These are phyloP conservation scores for Fusarium sp. DNA, from an alignment of 2,329 filamentous ascomycete species.

Conservation along the genomic window DNA sequence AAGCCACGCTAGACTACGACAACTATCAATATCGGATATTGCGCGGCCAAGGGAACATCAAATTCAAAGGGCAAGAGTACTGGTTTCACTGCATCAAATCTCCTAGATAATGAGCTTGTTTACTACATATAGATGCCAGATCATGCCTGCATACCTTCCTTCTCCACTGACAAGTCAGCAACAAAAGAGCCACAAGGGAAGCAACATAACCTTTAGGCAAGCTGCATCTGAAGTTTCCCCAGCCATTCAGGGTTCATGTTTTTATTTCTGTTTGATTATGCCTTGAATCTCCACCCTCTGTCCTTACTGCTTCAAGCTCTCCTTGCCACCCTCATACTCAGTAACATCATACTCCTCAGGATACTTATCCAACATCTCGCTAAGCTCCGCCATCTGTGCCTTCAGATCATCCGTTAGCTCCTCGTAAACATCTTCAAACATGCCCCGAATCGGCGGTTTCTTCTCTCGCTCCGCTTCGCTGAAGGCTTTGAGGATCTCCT, in stretches of 20 bases:
- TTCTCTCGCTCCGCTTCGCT: conserved; percentile 85
- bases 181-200: too few species aligned
- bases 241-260: not conserved
- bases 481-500: conserved; percentile 87
- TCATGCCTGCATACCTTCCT: too few species aligned
- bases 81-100: not conserved
- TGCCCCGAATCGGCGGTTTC: conserved; percentile 78
- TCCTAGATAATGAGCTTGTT: too few species aligned
- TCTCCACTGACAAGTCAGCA: too few species aligned
- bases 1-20: conserved; percentile 20
- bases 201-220: too few species aligned
- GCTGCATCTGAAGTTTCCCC: too few species aligned
- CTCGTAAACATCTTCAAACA: conserved; percentile 94
- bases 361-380: conserved; percentile 84
- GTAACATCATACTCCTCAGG: conserved; percentile 91
- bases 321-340: conserved; percentile 81
- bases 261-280: not conserved
- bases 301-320: conserved; percentile 65
- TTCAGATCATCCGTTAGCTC: conserved; percentile 84
- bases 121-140: too few species aligned
- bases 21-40: conserved; percentile 22
- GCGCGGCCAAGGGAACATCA: conserved; percentile 22
- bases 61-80: not conserved
- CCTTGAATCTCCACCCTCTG: not conserved
- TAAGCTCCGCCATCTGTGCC: conserved; percentile 80